Evolutionary conservation across 176 grass and related monocot genomes (phyloP).

Genomic region (Zoysia pacifica): DNA sequence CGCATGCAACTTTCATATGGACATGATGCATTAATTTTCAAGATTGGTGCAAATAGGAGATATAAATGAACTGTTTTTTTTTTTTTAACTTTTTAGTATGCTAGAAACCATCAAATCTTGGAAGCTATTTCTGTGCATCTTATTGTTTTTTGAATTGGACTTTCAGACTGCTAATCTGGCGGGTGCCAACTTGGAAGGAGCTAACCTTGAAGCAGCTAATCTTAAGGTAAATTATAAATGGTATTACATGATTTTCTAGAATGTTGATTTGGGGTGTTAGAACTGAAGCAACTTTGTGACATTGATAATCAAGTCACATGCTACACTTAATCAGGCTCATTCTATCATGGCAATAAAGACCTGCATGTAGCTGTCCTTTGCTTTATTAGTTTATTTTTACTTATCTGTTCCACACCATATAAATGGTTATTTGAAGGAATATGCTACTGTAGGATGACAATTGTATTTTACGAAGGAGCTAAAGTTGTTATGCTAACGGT

Average conservation of each 20-base stretch:
- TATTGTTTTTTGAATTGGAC: constrained; percentile 31
- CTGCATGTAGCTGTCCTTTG: not conserved
- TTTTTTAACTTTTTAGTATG: not conserved
- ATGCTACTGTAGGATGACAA: not conserved
- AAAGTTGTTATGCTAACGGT: no score
- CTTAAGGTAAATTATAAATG: constrained; percentile 68
- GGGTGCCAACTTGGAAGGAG: constrained; percentile 64
- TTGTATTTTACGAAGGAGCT: no score
- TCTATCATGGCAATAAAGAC: not conserved
- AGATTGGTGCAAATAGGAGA: constrained; percentile 15
- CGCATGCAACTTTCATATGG: not conserved
- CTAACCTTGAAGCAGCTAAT: constrained; percentile 98
- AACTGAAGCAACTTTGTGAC: constrained; percentile 26
- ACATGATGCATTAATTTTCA: constrained; percentile 3
- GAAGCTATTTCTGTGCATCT: constrained; percentile 29
- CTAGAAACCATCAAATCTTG: constrained; percentile 18
- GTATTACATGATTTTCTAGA: not conserved
- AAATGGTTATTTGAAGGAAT: not conserved
- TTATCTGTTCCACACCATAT: not conserved
- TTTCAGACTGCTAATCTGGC: constrained; percentile 81
- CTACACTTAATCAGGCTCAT: constrained; percentile 2
- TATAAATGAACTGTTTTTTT: not conserved
- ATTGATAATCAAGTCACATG: not conserved
- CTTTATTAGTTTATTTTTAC: not conserved
- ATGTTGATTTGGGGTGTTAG: not conserved